Conservation (phyloP, 2,329 filamentous ascomycete species). For the Penicillium sp. region DNA sequence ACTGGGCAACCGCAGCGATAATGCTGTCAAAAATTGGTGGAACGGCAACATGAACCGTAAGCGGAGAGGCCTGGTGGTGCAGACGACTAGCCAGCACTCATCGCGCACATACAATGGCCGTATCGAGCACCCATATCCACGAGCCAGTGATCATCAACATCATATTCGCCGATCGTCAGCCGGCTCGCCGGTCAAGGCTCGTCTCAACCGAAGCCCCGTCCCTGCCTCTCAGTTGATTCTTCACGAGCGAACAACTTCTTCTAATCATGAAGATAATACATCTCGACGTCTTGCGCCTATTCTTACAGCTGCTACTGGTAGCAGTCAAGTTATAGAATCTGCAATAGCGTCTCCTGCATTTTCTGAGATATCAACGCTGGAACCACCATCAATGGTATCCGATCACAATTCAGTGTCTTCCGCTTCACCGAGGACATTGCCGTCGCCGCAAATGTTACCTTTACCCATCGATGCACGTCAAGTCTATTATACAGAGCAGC, state of each 20-base stretch:
- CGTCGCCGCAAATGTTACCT: constrained; percentile 39
- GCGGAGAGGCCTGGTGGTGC: constrained; percentile 46
- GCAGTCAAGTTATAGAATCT: constrained; percentile 46
- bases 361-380: constrained; percentile 59
- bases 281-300: constrained; percentile 29
- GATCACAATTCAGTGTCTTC: constrained; percentile 64
- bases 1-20: constrained; percentile 82
- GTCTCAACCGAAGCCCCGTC: constrained; percentile 9
- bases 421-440: constrained; percentile 50
- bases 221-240: constrained; percentile 10
- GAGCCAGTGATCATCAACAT: constrained; percentile 16
- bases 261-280: not conserved
- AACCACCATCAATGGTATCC: constrained; percentile 67
- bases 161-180: constrained; percentile 20
- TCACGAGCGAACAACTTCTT: constrained; percentile 11
- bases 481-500: constrained; percentile 22
- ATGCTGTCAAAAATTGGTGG: constrained; percentile 98
- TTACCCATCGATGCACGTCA: constrained; percentile 43
- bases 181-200: constrained; percentile 19
- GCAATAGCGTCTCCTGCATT: constrained; percentile 62
- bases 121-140: constrained; percentile 37
- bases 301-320: constrained; percentile 34
- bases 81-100: constrained; percentile 22
- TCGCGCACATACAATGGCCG: constrained; percentile 34
- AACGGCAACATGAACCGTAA: constrained; percentile 87